phyloP scores from a whole-genome alignment of 1,139 yeast species.

The Debaryomyces udenii region DNA sequence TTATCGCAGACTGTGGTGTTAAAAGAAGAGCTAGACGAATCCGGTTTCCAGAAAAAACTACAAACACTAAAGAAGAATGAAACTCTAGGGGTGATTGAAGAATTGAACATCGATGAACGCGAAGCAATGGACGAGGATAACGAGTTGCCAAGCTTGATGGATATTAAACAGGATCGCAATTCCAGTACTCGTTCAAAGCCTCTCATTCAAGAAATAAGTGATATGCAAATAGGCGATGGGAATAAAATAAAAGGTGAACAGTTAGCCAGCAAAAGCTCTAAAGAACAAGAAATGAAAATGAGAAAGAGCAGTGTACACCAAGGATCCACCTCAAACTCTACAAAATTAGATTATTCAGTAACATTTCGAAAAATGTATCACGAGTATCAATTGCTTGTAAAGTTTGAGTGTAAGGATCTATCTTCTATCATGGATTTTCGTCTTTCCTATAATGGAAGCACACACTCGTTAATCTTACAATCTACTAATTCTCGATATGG shows the following conservation, averaged over 20 bases:
- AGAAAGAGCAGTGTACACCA: background rate
- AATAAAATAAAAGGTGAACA: background rate
- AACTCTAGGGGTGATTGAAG: slow-evolving; percentile 45
- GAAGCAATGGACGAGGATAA: slow-evolving; percentile 20
- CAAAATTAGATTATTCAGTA: slow-evolving; percentile 13
- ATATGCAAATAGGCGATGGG: slow-evolving; percentile 20
- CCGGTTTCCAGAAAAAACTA: slow-evolving; percentile 36
- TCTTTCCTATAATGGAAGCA: slow-evolving; percentile 1
- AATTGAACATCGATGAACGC: slow-evolving; percentile 38
- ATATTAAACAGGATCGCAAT: slow-evolving; percentile 17
- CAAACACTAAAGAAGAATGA: slow-evolving; percentile 42
- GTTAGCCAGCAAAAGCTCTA: no score
- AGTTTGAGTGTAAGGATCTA: slow-evolving; percentile 12
- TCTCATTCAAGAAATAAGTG: slow-evolving; percentile 45
- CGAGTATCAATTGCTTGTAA: slow-evolving; percentile 15
- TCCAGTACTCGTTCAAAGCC: slow-evolving; percentile 22
- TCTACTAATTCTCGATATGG: slow-evolving; percentile 10
- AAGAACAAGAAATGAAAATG: no score
- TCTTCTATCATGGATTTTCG: background rate
- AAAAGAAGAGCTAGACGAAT: slow-evolving; percentile 33
- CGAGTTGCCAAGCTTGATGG: slow-evolving; percentile 24
- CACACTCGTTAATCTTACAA: slow-evolving; percentile 6
- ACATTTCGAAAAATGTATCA: slow-evolving; percentile 12
- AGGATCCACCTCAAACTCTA: background rate
- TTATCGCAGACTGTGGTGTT: slow-evolving; percentile 39